Percentiles rank a stretch among this genome's conserved stretches.
Conservation (phyloP, 768 basidiomycete genomes). For the Rhodotorula graminis region DNA sequence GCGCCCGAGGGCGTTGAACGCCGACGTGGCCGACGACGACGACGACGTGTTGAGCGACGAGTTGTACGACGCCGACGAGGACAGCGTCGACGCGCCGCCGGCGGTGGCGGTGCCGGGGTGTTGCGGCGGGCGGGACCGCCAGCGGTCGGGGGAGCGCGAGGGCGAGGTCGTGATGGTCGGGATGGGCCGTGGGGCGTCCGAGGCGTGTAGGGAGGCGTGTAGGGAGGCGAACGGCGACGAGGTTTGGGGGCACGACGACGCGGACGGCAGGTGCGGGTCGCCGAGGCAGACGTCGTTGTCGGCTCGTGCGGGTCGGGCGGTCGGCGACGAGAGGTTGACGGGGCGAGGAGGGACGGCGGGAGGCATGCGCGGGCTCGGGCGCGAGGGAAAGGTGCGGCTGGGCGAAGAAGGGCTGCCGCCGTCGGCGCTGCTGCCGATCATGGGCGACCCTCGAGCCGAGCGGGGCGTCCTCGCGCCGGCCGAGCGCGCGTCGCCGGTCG, state of each 20-base stretch:
- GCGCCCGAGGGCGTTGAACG: not conserved
- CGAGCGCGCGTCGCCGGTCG: not conserved
- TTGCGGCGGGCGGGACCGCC: conserved; percentile 1
- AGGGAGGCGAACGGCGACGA: not conserved
- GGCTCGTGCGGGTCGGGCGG: not conserved
- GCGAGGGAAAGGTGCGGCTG: not conserved
- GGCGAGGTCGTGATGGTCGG: not conserved
- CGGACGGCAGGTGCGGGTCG: not conserved
- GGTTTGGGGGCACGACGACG: not conserved
- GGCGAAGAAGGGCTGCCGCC: no score
- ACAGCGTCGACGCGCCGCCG: no score
- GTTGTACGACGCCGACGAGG: not conserved
- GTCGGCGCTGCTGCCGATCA: no score
- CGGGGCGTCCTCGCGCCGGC: not conserved
- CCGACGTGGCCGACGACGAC: no score
- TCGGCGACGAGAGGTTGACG: not conserved
- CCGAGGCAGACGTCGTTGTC: not conserved
- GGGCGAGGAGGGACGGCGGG: not conserved
- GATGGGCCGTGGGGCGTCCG: not conserved
- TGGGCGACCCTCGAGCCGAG: not conserved
- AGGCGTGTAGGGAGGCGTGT: not conserved
- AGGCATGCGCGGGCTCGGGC: not conserved
- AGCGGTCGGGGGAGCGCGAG: not conserved
- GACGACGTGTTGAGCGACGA: no score
- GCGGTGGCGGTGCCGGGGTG: no score